These are phyloP conservation scores for Mycena latifolia DNA, from an alignment of 768 basidiomycete species.

Conservation along the genomic window DNA sequence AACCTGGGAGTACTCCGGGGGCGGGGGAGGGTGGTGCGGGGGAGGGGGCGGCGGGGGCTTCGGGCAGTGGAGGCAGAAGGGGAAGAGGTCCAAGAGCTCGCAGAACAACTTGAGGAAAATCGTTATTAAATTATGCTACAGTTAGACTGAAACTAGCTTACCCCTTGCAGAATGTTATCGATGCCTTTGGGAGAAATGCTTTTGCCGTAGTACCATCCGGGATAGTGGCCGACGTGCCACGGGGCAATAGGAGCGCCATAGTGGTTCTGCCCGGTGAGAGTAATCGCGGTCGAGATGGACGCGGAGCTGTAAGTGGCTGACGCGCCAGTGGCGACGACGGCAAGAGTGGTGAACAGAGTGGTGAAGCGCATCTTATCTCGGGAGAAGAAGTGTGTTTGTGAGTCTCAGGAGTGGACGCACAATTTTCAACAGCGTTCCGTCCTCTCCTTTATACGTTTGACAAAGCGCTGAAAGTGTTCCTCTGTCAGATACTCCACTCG, in stretches of 20 bases:
- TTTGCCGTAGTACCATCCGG: slow-evolving; percentile 55
- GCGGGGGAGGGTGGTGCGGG: slow-evolving; percentile 36
- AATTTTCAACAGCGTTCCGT: slow-evolving; percentile 11
- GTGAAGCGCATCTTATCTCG: slow-evolving; percentile 32
- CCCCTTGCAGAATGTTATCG: slow-evolving; percentile 8
- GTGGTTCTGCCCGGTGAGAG: slow-evolving; percentile 38
- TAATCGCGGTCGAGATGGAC: slow-evolving; percentile 8
- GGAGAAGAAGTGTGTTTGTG: slow-evolving; percentile 8
- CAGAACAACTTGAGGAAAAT: slow-evolving; percentile 45
- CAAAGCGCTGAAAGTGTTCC: slow-evolving; percentile 5
- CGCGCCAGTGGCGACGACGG: slow-evolving; percentile 22
- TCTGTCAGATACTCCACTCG: slow-evolving; percentile 7
- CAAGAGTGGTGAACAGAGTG: slow-evolving; percentile 21
- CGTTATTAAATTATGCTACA: not conserved
- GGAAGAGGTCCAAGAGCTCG: slow-evolving; percentile 40
- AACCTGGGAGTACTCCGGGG: slow-evolving; percentile 41
- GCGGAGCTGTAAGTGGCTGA: slow-evolving; percentile 10
- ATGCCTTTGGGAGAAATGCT: slow-evolving; percentile 13
- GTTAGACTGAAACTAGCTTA: not conserved
- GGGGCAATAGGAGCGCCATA: slow-evolving; percentile 52
- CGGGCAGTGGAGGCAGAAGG: slow-evolving; percentile 43
- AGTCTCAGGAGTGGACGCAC: slow-evolving; percentile 23
- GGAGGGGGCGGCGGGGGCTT: slow-evolving; percentile 34
- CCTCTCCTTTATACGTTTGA: slow-evolving; percentile 20
- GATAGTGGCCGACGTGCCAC: slow-evolving; percentile 43